phyloP scores from a whole-genome alignment of 306 rosid species.

The Fragaria ananassa region DNA sequence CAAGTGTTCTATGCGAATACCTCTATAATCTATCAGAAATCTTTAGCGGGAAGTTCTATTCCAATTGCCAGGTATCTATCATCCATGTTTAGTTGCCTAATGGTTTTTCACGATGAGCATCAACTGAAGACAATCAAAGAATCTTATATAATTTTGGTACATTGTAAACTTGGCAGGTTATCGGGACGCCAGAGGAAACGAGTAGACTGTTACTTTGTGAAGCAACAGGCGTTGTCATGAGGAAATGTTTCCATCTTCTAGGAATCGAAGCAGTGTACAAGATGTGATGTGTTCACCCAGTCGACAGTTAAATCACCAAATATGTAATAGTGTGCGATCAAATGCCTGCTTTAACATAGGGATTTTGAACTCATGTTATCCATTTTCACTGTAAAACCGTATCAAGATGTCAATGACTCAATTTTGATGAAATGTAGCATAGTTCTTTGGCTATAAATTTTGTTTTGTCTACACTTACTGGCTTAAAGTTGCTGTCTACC shows the following conservation, averaged over 20 bases:
- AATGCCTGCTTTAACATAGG: not conserved
- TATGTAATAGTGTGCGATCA: conserved; percentile 19
- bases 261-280: conserved; percentile 89
- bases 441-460: not conserved
- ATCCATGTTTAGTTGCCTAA: conserved; percentile 4
- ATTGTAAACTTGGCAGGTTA: conserved; percentile 48
- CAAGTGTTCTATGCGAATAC: conserved; percentile 82
- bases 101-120: not conserved
- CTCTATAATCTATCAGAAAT: conserved; percentile 79
- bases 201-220: conserved; percentile 93
- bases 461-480: not conserved
- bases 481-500: not conserved
- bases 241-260: conserved; percentile 80
- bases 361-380: not conserved
- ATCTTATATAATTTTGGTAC: not conserved
- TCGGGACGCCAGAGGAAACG: conserved; percentile 74
- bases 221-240: conserved; percentile 87
- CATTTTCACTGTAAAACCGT: not conserved
- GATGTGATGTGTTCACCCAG: conserved; percentile 37
- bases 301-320: not conserved
- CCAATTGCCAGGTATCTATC: conserved; percentile 84
- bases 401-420: not conserved
- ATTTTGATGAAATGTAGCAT: not conserved
- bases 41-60: conserved; percentile 65
- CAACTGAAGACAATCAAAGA: not conserved